Base-by-base conservation (phyloP, 1,284 basidiomycete species). In the Austroboletus sp. region DNA sequence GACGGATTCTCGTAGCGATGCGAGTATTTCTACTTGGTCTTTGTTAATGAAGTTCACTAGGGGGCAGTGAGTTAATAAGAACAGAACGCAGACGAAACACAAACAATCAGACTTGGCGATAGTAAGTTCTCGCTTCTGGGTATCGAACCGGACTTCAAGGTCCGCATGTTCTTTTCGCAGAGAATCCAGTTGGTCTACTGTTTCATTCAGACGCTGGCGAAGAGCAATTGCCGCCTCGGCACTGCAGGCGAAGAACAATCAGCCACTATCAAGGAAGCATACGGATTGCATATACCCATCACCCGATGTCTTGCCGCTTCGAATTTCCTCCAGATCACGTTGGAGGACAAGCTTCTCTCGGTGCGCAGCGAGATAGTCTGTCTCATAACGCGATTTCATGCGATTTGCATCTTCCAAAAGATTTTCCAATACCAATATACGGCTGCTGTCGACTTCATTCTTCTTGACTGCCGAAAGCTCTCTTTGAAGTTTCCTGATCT, bases 341-440 rank as follows among this genome's bases (percentile, higher is more conserved):
- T 89, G 82, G 23, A 95, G 65, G 3, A 89, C 74, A 19, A 96
- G 74, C 62, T 85, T 87, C 66, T 89, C 85, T 21, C 89, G 74
- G 64, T 94, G 90, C 21, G 86, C 85, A 3, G 80, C 75, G 9
- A 97, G 71, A 62, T 94, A 96, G 62, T 97, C 93, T 11, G 73
- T 70, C 66, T 97, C 92, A 58, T 97, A 97, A 23, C 89, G 75
- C 30, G 80, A 73, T 69, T 95, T 94, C 80, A 90, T 86, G 52
- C 86, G 75, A 54, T 88, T 91, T 29, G 92, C 85, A 57, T 97
- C 94, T 42, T 92, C 89, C 42, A 98, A 72, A 48, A 96, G 68
- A 55, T 90, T 93, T 69, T 97, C 90, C 31, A 97, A 71, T 6
- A 95, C 89, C 11, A 90, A 63, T 3, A 92, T 69, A 17, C 81